Evolutionary conservation across 2,329 filamentous ascomycete species (phyloP).

Genomic region (Tympanopsis confertula): DNA sequence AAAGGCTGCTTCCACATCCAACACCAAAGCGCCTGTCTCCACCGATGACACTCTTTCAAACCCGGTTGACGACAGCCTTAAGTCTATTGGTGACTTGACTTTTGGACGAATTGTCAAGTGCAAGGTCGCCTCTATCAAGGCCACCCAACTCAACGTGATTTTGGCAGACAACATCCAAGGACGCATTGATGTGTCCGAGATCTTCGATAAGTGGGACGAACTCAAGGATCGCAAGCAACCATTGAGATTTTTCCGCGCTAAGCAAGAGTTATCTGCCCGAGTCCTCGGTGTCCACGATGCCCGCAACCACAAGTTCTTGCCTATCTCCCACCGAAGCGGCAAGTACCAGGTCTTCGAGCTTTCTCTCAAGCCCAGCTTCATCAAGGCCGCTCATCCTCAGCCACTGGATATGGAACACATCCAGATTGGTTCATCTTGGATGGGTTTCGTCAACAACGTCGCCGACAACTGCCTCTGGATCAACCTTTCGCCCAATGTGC

Average conservation of each 20-base stretch:
- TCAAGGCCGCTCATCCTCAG: constrained; percentile 29
- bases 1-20: constrained; percentile 21
- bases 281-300: constrained; percentile 83
- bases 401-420: constrained; percentile 64
- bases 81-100: constrained; percentile 58
- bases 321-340: constrained; percentile 68
- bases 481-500: constrained; percentile 76
- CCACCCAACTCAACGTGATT: constrained; percentile 83
- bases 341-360: constrained; percentile 78
- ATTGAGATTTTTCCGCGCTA: constrained; percentile 60
- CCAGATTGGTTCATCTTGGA: constrained; percentile 55
- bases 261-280: constrained; percentile 62
- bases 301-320: constrained; percentile 79
- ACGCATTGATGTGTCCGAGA: constrained; percentile 82
- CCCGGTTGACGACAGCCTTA: constrained; percentile 52
- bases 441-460: constrained; percentile 88
- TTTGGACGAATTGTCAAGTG: constrained; percentile 67
- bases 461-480: constrained; percentile 75
- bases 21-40: constrained; percentile 24
- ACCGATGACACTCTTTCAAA: constrained; percentile 26
- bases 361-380: constrained; percentile 63
- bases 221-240: constrained; percentile 75
- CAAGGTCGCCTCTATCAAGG: constrained; percentile 71
- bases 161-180: constrained; percentile 80
- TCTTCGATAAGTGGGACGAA: constrained; percentile 80